A percentile compares a stretch with the other conserved stretches of the same genome.
These are phyloP conservation scores for Volvox africanus DNA, from an alignment of 139 green algal genomes.

Conservation along the genomic window DNA sequence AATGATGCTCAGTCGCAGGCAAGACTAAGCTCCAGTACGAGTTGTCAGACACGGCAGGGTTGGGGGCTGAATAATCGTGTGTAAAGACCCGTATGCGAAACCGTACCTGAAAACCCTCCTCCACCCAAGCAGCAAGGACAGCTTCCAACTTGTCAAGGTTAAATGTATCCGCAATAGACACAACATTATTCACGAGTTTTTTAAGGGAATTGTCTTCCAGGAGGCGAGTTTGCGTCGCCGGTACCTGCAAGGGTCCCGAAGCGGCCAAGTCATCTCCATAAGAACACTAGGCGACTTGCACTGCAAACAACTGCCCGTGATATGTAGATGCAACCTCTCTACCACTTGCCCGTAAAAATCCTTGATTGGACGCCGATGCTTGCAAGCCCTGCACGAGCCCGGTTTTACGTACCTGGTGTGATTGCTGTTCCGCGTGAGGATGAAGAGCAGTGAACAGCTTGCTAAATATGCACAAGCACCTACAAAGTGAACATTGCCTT, in stretches of 20 bases:
- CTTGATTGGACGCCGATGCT: too few species aligned
- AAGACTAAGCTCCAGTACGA: neutral
- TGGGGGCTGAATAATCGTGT: neutral
- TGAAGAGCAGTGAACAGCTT: neutral
- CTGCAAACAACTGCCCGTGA: neutral
- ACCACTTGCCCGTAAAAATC: neutral
- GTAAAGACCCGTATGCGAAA: neutral
- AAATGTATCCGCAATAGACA: too few species aligned
- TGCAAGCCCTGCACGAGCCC: too few species aligned
- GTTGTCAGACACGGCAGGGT: neutral
- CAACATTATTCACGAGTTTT: neutral
- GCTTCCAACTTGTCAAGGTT: neutral
- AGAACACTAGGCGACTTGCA: neutral
- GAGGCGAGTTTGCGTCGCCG: neutral
- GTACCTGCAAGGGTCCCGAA: neutral
- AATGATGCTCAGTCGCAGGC: too few species aligned
- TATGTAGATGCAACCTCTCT: neutral
- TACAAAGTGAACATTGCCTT: neutral
- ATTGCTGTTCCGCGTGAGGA: neutral
- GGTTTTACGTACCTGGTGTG: neutral
- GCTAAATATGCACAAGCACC: neutral
- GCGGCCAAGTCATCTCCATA: neutral
- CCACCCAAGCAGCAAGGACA: neutral
- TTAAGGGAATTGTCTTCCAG: neutral
- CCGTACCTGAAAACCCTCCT: conserved; percentile 24